Evolutionary conservation across 306 rosid species (phyloP), one percentile per base, ranked within the genome.

Genomic region (Sphenostylis stenocarpa): DNA sequence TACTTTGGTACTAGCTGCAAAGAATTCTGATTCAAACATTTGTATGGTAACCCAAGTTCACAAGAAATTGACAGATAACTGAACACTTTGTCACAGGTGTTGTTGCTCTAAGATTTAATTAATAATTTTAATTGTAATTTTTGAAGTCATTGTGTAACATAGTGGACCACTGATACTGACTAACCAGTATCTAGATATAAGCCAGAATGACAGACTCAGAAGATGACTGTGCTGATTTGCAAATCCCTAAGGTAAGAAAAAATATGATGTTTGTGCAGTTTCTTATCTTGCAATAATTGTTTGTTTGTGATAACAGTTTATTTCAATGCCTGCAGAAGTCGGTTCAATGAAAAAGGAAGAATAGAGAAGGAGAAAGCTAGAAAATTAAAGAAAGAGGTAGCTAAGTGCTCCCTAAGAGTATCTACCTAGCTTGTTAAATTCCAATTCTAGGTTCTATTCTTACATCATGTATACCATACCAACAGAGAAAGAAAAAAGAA

Each of bases 391-490:
- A 67, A 73, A 82, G 43, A 77, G 24, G 38, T 28, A 82, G 33
- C 48, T 34, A 64, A 65, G 67, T 44, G 39, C 69, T 55, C 20
- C 79, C 70, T 62, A 51, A 21, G 31, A 43, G 75, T 67, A 8
- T 53, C 72, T 60, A 17, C 64, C 44, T 26, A 29, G 5, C 57
- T 41, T 52, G 70, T 41, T 43, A 64, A 70, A 41, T 63, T 31
- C 44, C 13, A 63, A 29, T 38, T 39, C 31, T 67, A 44, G 73
- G 61, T 76, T 28, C 67, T 48, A 77, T 56, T 16, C 74, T 52
- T 70, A 70, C 77, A 63, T 76, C 77, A 75, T 81, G 61, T 39
- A 58, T 60, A 73, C 67, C 12, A 56, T 49, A 58, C 69, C 52
- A 44, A 75, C 76, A 60, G 69, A 39, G 45, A 72, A 72, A 62